A percentile compares a stretch with the other conserved stretches of the same genome.
Conservation (phyloP, 208 protist genomes). For the Leishmania amazonensis region DNA sequence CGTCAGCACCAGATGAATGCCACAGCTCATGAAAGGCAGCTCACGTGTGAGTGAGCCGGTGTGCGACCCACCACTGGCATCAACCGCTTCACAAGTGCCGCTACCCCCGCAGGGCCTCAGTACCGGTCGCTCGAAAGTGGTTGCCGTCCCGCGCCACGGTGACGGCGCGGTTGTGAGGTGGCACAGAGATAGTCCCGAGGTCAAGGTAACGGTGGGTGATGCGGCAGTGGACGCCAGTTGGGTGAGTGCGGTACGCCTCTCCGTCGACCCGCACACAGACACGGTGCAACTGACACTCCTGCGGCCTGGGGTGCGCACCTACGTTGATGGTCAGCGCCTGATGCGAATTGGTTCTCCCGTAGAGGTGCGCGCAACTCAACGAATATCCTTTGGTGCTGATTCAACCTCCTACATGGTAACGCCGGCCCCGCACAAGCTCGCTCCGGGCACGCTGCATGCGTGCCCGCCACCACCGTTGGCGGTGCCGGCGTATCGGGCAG, state of each 20-base stretch:
- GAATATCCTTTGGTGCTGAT: conserved; percentile 6
- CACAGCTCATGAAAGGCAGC: neutral
- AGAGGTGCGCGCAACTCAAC: conserved; percentile 3
- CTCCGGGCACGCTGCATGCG: neutral
- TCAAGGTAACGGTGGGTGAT: neutral
- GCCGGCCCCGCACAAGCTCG: neutral
- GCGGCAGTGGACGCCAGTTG: neutral
- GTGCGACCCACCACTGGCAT: too few relatives aligned
- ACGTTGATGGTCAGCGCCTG: conserved; percentile 28
- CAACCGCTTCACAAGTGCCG: neutral
- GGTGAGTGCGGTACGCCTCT: conserved; percentile 16
- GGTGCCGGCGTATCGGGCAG: neutral
- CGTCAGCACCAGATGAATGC: neutral
- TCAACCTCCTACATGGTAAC: neutral
- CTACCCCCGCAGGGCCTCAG: neutral
- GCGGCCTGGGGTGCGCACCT: neutral
- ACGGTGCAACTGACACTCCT: conserved; percentile 23
- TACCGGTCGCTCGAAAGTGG: neutral
- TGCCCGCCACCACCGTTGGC: neutral
- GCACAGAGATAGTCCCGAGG: neutral
- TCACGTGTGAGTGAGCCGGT: neutral
- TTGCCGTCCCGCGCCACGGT: neutral
- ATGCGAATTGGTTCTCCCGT: conserved; percentile 16
- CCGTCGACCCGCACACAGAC: neutral
- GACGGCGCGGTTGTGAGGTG: conserved; percentile 11